Conservation (phyloP, 768 basidiomycete species). For the Termitomyces sp. region DNA sequence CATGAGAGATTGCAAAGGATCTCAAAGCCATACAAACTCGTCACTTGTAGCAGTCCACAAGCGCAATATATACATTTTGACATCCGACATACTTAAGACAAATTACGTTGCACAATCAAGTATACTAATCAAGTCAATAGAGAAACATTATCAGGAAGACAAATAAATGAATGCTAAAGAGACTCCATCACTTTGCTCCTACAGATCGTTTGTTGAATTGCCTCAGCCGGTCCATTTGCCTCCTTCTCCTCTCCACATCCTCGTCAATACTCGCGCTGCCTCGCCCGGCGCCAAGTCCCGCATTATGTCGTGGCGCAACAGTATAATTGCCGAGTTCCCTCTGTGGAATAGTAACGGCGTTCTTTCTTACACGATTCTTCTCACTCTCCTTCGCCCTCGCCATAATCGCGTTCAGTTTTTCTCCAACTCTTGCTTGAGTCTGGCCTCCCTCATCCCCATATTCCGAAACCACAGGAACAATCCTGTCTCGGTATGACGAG, state of each 20-base stretch:
- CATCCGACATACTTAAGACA: too few species aligned
- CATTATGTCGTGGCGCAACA: conserved; percentile 62
- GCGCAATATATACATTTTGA: too few species aligned
- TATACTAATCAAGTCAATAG: neutral
- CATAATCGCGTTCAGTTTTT: conserved; percentile 65
- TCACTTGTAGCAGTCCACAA: too few species aligned
- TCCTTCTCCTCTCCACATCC: conserved; percentile 68
- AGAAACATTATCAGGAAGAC: neutral
- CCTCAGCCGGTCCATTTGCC: conserved; percentile 70
- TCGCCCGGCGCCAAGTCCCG: conserved; percentile 44
- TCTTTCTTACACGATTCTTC: conserved; percentile 64
- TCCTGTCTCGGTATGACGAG: conserved; percentile 72
- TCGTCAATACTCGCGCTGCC: conserved; percentile 60
- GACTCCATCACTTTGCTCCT: conserved; percentile 2
- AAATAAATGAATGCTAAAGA: neutral
- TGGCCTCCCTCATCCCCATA: conserved; percentile 31
- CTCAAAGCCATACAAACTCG: too few species aligned
- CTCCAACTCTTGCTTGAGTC: conserved; percentile 23
- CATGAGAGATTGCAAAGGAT: too few species aligned
- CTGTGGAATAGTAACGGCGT: conserved; percentile 82
- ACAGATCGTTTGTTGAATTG: conserved; percentile 49
- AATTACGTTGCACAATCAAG: too few species aligned
- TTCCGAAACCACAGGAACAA: conserved; percentile 54
- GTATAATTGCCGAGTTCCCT: conserved; percentile 73
- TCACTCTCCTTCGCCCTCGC: conserved; percentile 64